Conservation (phyloP, 768 basidiomycete species). For the Pulveroboletus sp. region DNA sequence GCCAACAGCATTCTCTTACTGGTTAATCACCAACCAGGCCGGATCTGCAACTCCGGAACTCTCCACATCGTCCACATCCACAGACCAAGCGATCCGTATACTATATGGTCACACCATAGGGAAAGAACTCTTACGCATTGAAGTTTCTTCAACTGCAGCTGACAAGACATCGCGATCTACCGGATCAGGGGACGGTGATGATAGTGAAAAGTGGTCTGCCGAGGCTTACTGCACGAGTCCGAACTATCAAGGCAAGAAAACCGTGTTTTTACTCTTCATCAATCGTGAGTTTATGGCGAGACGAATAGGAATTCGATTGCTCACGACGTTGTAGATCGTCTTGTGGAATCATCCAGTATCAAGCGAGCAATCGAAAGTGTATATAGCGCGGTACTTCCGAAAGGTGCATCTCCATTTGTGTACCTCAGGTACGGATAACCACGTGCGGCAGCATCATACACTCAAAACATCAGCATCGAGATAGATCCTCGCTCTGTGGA, state of each 20-base stretch:
- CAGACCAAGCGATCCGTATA: constrained; percentile 67
- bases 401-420: constrained; percentile 87
- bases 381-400: constrained; percentile 83
- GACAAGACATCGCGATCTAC: constrained; percentile 18
- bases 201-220: constrained; percentile 61
- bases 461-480: constrained; percentile 51
- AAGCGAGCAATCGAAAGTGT: constrained; percentile 85
- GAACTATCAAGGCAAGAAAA: constrained; percentile 88
- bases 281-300: constrained; percentile 62
- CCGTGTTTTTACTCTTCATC: constrained; percentile 85
- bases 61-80: constrained; percentile 70
- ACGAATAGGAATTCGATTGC: neutral
- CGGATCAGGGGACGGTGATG: constrained; percentile 25
- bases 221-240: constrained; percentile 80
- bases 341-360: constrained; percentile 86
- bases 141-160: constrained; percentile 33
- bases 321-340: constrained; percentile 57
- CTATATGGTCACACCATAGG: constrained; percentile 81
- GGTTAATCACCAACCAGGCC: constrained; percentile 42
- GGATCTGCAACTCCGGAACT: constrained; percentile 76
- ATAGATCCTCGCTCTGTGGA: constrained; percentile 89
- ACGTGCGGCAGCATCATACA: neutral
- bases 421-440: constrained; percentile 73
- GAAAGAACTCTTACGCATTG: constrained; percentile 63
- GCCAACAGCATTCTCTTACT: neutral